Evolutionary conservation across 257 asterid genomes (phyloP).

Genomic region (Salvia miltiorrhiza): DNA sequence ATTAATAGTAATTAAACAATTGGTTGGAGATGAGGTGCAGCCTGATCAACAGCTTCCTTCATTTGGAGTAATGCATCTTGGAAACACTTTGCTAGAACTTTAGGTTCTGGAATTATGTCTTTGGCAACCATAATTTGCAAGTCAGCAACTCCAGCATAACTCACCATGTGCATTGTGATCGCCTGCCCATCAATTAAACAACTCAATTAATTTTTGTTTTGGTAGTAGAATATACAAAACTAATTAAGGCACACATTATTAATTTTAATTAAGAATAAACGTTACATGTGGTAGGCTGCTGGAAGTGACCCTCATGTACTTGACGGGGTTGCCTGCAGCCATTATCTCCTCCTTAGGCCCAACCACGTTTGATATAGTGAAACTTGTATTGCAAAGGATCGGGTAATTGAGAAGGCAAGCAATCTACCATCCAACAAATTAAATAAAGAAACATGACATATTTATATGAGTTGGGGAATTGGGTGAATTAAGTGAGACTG

Average conservation of each 20-base stretch:
- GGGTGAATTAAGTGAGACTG: neutral
- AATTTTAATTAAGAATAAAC: too few relatives aligned
- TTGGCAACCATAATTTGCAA: slow-evolving; percentile 80
- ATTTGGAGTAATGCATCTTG: slow-evolving; percentile 60
- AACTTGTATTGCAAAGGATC: slow-evolving; percentile 58
- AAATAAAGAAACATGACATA: neutral
- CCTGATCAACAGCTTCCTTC: slow-evolving; percentile 66
- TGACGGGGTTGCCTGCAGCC: slow-evolving; percentile 44
- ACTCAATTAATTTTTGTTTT: too few relatives aligned
- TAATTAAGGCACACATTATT: too few relatives aligned
- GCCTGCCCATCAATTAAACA: slow-evolving; percentile 41
- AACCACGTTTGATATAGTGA: slow-evolving; percentile 61
- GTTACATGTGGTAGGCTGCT: slow-evolving; percentile 70
- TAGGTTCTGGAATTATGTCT: slow-evolving; percentile 67
- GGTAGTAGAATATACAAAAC: too few relatives aligned
- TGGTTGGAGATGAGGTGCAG: neutral
- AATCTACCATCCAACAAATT: slow-evolving; percentile 24
- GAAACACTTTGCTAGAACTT: slow-evolving; percentile 59
- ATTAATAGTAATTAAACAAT: neutral
- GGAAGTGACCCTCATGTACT: slow-evolving; percentile 48
- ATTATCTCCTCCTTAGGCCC: slow-evolving; percentile 69
- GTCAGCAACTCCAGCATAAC: slow-evolving; percentile 69
- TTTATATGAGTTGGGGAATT: too few relatives aligned
- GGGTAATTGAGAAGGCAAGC: slow-evolving; percentile 65
- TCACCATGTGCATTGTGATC: slow-evolving; percentile 81